Evolutionary conservation across 345 rosid genomes (phyloP), one percentile per base, ranked within the genome.

Genomic region (Combretum micranthum): DNA sequence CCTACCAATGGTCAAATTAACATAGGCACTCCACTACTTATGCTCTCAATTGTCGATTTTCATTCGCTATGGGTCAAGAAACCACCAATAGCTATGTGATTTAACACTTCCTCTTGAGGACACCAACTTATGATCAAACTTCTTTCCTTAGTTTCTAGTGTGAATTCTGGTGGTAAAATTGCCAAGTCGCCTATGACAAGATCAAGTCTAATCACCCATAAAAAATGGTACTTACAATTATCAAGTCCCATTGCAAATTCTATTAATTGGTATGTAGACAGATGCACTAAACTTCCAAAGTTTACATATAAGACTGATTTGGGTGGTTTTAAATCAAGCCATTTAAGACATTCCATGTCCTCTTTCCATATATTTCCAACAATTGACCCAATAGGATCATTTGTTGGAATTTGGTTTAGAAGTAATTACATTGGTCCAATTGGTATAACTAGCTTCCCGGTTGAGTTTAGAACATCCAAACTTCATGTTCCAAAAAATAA

Each of bases 1-100:
- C 15, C 48, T 4, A 1, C 0, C 9, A 26, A 7, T 2, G 42
- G 60, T 50, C 60, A 21, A 15, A 50, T 44, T 2, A 44, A 13
- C 60, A 45, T 0, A 0, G 51, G 60, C 25, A 57, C 21, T 0
- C 60, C 42, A 0, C 37, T n/a, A 0, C 1, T 6, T 0, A 57
- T 21, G 26, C 60, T 57, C 60, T 57, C 60, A 0, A 57, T 16
- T 8, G 14, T 44, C 8, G 51, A 57, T 50, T 44, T 57, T 50
- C 60, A 57, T 8, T 50, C 60, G 0, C 42, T 14, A 0, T 44
- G 60, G 1, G 51, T 57, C 60, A 57, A 13, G 50, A 57, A 44
- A 13, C 21, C 21, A 0, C 51, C 60, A 10, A 44, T 20, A 5
- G 60, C 22, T 15, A 12, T 2, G n/a, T 57, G 60, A 11, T 23